Percentiles rank a stretch among this genome's conserved stretches.
Conservation (phyloP, 129 eudicot genomes). For the Chrysanthemum makinoi region DNA sequence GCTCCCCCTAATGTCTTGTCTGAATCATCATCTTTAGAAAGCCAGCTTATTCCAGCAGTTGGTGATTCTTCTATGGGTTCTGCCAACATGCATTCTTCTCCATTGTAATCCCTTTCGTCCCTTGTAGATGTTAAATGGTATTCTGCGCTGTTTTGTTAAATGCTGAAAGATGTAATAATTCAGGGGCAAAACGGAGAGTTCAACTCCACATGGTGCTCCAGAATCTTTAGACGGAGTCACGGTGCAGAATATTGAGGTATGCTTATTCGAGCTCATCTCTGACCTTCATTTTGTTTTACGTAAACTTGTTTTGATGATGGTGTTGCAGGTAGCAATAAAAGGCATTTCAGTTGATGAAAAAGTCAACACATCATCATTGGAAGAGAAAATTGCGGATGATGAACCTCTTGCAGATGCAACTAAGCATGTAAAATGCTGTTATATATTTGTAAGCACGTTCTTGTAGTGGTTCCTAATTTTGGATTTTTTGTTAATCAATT, state of each 20-base stretch:
- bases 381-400: no score
- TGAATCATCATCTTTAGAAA: slow-evolving; percentile 39
- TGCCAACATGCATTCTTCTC: slow-evolving; percentile 31
- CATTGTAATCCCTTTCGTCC: slow-evolving; percentile 41
- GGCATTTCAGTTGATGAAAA: no score
- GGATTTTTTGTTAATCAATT: no score
- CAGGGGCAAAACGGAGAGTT: slow-evolving; percentile 48
- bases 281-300: not conserved
- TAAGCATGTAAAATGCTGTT: slow-evolving; percentile 33
- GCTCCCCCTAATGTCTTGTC: slow-evolving; percentile 39
- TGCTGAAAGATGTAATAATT: slow-evolving; percentile 8
- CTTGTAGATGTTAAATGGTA: not conserved
- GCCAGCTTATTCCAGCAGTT: slow-evolving; percentile 26
- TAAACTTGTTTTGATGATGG: slow-evolving; percentile 15
- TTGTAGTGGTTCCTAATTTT: no score
- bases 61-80: slow-evolving; percentile 36
- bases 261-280: not conserved
- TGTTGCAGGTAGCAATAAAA: no score
- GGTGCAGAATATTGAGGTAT: slow-evolving; percentile 69
- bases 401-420: no score
- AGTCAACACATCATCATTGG: no score
- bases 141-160: slow-evolving; percentile 8
- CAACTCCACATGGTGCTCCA: slow-evolving; percentile 38
- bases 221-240: slow-evolving; percentile 56
- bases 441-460: no score